phyloP scores from a whole-genome alignment of 257 asterid species.

The Solanum boliviense region DNA sequence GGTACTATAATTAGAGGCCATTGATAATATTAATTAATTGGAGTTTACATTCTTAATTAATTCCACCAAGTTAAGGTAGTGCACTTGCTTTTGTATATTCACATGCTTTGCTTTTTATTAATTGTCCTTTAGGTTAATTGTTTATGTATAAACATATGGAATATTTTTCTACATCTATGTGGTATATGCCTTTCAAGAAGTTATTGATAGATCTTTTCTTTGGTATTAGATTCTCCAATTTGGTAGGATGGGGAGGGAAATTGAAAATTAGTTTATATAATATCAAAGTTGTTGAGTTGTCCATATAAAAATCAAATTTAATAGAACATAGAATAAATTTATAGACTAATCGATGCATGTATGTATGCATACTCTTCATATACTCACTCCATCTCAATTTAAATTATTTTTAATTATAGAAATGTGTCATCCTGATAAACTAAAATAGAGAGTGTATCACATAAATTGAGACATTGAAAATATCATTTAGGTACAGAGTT shows the following conservation, averaged over 20 bases:
- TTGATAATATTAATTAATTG: neutral
- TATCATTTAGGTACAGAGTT: neutral
- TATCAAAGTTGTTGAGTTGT: neutral
- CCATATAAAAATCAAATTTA: neutral
- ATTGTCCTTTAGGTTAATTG: constrained; percentile 2
- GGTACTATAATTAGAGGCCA: constrained; percentile 6
- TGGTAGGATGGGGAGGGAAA: neutral
- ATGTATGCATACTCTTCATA: neutral
- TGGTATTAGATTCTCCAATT: constrained; percentile 23
- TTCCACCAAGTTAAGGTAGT: constrained; percentile 11
- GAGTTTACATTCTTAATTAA: constrained; percentile 8
- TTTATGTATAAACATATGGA: neutral
- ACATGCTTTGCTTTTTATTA: constrained; percentile 13
- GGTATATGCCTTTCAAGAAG: constrained; percentile 6
- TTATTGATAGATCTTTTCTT: neutral
- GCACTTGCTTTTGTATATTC: constrained; percentile 7
- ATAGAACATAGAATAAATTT: neutral
- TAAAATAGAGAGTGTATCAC: neutral
- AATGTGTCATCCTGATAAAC: too few species aligned
- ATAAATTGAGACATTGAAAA: neutral
- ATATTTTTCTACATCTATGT: neutral
- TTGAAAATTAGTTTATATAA: neutral
- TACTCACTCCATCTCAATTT: too few species aligned
- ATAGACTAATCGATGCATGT: neutral
- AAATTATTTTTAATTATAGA: too few species aligned